Base-by-base conservation (phyloP, 768 basidiomycete species). In the Antrodiella citrinella region DNA sequence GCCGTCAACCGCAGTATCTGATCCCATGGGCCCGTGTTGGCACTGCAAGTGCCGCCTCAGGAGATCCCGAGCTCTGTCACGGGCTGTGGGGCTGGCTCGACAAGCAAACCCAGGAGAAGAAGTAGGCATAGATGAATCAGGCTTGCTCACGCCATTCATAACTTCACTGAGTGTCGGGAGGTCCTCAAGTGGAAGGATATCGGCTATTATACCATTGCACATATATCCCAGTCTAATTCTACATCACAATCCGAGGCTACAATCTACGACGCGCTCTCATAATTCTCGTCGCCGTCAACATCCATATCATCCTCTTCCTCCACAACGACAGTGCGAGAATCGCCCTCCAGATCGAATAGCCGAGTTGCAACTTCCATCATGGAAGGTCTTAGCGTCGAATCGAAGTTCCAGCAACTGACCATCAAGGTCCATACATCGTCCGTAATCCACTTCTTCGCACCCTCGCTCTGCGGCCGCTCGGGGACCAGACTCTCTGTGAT, bases 401-500 rank as follows among this genome's bases (percentile, higher is more conserved):
- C 54, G 30, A 60, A 57, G 35, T 59, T 62, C 80, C 81, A 82
- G 55, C 80, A 79, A 22, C 54, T 55, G 45, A 64, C 55, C 69
- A 81, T 62, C 21, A 70, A 53, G 23, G 52, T 56, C 81, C 81
- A 81, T 20, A 80, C 43, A 3, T 57, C 67, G 50, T 80, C 73
- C 4, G 71, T 69, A 51, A 78, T 57, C 71, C 73, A 76, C 43
- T 51, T 56, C 35, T 59, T 47, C 10, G 60, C 60, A 2, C 58
- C 65, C 19, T 54, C 58, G 3, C 63, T 67, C 23, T 64, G 53
- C 26, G 82, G 82, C 10, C 75, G 67, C 0, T 56, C 59, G 2
- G 80, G 81, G 9, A 59, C 62, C 51, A 68, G 59, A 39, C 67
- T 62, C 30, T 68, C 61, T 2, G 63, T 57, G 1, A 69, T 54